Conservation (phyloP, 2,329 filamentous ascomycete species). For the Alternaria gansuensis region DNA sequence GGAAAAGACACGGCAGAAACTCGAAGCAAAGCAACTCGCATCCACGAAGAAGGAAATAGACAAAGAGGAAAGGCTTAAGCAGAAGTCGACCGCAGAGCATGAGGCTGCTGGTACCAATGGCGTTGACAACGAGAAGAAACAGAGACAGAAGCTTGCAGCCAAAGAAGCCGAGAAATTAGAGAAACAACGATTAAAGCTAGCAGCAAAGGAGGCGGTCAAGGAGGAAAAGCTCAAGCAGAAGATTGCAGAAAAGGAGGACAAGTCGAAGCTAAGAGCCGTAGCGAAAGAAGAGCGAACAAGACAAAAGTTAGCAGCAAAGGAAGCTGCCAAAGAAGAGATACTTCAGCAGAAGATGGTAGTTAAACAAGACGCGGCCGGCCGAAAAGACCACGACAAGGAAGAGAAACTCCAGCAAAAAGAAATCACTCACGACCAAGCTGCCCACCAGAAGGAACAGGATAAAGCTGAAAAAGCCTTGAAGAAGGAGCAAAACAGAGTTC, state of each 20-base stretch:
- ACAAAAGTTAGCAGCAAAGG: not conserved
- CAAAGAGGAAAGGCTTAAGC: not conserved
- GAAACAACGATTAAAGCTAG: not conserved
- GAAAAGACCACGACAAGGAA: constrained; percentile 1
- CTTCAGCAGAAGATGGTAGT: not conserved
- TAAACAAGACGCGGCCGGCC: not conserved
- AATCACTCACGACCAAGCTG: not conserved
- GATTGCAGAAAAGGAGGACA: not conserved
- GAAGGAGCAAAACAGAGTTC: not conserved
- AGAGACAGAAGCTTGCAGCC: not conserved
- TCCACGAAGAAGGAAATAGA: not conserved
- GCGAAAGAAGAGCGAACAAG: not conserved
- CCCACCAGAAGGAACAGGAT: not conserved
- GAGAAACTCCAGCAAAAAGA: not conserved
- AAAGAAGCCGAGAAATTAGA: not conserved
- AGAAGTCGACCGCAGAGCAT: not conserved
- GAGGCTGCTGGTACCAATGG: not conserved
- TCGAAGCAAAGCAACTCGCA: not conserved
- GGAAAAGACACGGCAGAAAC: not conserved
- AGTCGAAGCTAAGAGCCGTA: not conserved
- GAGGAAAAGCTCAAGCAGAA: not conserved
- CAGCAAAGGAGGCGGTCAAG: not conserved
- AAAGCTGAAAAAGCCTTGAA: not conserved
- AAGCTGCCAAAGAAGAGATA: constrained; percentile 1
- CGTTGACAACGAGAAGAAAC: not conserved